Base-by-base conservation (phyloP, 192 early-diverging fungal genomes). In the Mortierella claussenii region DNA sequence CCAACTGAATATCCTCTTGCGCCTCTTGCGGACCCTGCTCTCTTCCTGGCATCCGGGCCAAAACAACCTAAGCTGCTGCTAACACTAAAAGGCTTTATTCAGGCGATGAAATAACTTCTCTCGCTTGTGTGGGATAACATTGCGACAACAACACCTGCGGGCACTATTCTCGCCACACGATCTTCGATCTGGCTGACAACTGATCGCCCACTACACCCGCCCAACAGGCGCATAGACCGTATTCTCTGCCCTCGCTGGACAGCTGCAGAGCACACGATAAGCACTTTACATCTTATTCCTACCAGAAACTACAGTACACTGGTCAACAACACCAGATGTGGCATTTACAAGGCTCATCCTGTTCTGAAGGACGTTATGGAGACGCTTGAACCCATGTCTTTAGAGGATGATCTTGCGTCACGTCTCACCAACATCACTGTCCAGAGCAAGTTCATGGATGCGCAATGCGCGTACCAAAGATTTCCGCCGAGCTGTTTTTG, bases 11-110 rank as follows among this genome's bases (percentile, higher is more conserved):
- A 28, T 28, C 55, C 55, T 2, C 26, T 57, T 2, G 40, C 55
- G 21, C 36, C 40, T 33, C 33, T 53, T 32, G 51, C 18, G 4
- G 7, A 53, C 7, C 51, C 51, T 33, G 51, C 55, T 57, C 37
- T 20, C 18, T 18, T 2, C 21, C 8, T 55, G 53, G 53, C 9
- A 36, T 10, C 33, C 31, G n/a, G 33, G 32, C 40, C 20, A 28
- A 4, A 28, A n/a, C 24, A 4, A 15, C 28, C 42, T 42, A 57
- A 44, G 36, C 15, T n/a, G n/a, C n/a, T n/a, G n/a, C n/a, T n/a
- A n/a, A n/a, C n/a, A n/a, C n/a, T n/a, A n/a, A n/a, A n/a, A n/a
- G n/a, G n/a, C n/a, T n/a, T n/a, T n/a, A n/a, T n/a, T n/a, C n/a
- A n/a, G n/a, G n/a, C n/a, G n/a, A n/a, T n/a, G n/a, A n/a, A n/a